These are phyloP conservation scores for Pyrus bretschneideri DNA, from an alignment of 306 rosid species.

Conservation along the genomic window DNA sequence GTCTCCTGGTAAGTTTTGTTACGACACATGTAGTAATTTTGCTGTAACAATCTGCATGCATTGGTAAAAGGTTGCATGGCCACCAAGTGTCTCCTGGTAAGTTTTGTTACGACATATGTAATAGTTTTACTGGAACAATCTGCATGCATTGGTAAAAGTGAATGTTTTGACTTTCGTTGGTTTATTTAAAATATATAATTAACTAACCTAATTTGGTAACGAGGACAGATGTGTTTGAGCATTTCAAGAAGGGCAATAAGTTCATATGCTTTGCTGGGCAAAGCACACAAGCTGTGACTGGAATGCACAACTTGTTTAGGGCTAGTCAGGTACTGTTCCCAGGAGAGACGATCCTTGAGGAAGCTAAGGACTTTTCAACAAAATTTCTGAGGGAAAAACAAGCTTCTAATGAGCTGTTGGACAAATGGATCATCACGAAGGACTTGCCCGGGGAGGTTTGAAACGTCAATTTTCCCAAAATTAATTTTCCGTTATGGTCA, in stretches of 20 bases:
- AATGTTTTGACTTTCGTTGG: neutral
- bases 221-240: constrained; percentile 58
- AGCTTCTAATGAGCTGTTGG: constrained; percentile 54
- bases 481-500: no score
- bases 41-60: neutral
- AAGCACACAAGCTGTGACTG: constrained; percentile 73
- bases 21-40: neutral
- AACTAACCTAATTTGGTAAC: neutral
- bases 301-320: constrained; percentile 65
- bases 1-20: constrained; percentile 42
- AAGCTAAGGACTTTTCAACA: constrained; percentile 52
- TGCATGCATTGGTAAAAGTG: neutral
- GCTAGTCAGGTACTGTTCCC: constrained; percentile 61
- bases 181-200: neutral
- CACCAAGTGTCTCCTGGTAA: constrained; percentile 58
- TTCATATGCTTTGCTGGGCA: constrained; percentile 76
- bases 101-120: neutral
- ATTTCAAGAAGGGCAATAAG: constrained; percentile 67
- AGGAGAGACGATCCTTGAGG: constrained; percentile 62
- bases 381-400: constrained; percentile 53
- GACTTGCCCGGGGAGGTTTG: constrained; percentile 74
- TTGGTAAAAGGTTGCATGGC: constrained; percentile 44
- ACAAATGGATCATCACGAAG: constrained; percentile 87
- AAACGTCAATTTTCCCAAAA: no score
- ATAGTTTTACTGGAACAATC: neutral